phyloP scores from a whole-genome alignment of 2,329 filamentous ascomycete genomes.

The Cladophialophora carrionii region DNA sequence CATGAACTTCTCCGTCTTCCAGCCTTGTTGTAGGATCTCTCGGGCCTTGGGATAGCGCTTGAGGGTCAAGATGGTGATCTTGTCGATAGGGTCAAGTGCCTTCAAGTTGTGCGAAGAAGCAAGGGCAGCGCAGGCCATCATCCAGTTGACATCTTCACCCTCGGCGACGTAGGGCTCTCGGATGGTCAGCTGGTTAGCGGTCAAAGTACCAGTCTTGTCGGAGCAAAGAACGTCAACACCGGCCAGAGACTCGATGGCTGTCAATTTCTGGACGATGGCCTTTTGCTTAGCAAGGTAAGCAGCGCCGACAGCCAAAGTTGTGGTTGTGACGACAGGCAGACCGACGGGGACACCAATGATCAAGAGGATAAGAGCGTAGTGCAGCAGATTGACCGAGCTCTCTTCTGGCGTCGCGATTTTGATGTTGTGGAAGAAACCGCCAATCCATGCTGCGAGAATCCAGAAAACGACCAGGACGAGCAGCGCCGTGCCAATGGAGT shows the following conservation, averaged over 20 bases:
- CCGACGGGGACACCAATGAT: slow-evolving; percentile 80
- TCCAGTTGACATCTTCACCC: slow-evolving; percentile 79
- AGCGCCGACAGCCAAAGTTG: slow-evolving; percentile 74
- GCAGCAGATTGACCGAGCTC: slow-evolving; percentile 66
- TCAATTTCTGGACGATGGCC: slow-evolving; percentile 78
- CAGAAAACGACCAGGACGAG: slow-evolving; percentile 77
- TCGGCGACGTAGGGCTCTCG: slow-evolving; percentile 76
- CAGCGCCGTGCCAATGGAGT: slow-evolving; percentile 74
- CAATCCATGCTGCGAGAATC: slow-evolving; percentile 75
- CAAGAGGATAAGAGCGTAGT: slow-evolving; percentile 70
- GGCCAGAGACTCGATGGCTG: slow-evolving; percentile 74
- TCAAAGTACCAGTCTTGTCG: slow-evolving; percentile 79
- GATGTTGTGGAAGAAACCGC: slow-evolving; percentile 75
- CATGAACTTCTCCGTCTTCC: slow-evolving; percentile 76
- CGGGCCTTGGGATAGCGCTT: slow-evolving; percentile 76
- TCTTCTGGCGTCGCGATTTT: slow-evolving; percentile 62
- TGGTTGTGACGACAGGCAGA: slow-evolving; percentile 78
- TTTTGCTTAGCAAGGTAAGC: slow-evolving; percentile 77
- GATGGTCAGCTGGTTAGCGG: slow-evolving; percentile 74
- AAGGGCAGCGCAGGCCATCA: slow-evolving; percentile 78
- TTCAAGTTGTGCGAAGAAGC: slow-evolving; percentile 79
- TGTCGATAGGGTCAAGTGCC: slow-evolving; percentile 77
- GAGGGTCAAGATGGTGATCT: slow-evolving; percentile 75
- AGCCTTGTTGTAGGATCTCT: slow-evolving; percentile 73
- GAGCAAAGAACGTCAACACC: slow-evolving; percentile 78